Evolutionary conservation across 2,329 filamentous ascomycete genomes (phyloP).

Genomic region (Exophiala aquamarina): DNA sequence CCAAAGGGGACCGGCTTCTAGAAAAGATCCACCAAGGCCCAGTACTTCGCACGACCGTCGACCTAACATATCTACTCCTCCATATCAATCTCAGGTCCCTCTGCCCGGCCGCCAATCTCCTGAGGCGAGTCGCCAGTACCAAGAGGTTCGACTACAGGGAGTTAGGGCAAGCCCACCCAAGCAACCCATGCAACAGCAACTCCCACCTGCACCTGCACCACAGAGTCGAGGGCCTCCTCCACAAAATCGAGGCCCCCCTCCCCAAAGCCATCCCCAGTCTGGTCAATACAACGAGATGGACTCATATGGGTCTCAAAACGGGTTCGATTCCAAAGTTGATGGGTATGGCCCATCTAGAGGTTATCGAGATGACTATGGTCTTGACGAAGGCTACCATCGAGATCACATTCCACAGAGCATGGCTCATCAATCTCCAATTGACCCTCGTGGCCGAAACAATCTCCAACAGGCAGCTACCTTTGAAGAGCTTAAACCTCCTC

Average conservation of each 20-base stretch:
- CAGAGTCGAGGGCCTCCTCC: too few species aligned
- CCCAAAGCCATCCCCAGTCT: too few species aligned
- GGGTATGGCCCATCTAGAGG: not conserved
- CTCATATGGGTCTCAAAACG: constrained; percentile 4
- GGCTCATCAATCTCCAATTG: constrained; percentile 33
- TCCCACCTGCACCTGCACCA: constrained; percentile 10
- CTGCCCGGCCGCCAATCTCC: constrained; percentile 4
- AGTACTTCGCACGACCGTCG: constrained; percentile 17
- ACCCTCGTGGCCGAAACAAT: constrained; percentile 38
- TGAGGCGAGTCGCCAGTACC: constrained; percentile 5
- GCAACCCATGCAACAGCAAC: constrained; percentile 5
- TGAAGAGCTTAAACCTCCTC: not conserved
- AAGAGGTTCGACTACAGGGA: constrained; percentile 1
- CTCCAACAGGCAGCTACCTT: not conserved
- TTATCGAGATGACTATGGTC: constrained; percentile 7
- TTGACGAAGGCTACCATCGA: constrained; percentile 14
- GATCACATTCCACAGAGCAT: constrained; percentile 17
- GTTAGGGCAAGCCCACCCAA: constrained; percentile 9
- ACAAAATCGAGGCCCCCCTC: too few species aligned
- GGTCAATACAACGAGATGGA: not conserved
- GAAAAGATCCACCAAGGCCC: constrained; percentile 14
- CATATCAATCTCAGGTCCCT: not conserved
- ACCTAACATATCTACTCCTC: not conserved
- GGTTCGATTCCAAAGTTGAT: constrained; percentile 1
- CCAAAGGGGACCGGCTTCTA: constrained; percentile 7